phyloP scores from a whole-genome alignment of 331 rosid genomes.

The Cydonia oblonga region DNA sequence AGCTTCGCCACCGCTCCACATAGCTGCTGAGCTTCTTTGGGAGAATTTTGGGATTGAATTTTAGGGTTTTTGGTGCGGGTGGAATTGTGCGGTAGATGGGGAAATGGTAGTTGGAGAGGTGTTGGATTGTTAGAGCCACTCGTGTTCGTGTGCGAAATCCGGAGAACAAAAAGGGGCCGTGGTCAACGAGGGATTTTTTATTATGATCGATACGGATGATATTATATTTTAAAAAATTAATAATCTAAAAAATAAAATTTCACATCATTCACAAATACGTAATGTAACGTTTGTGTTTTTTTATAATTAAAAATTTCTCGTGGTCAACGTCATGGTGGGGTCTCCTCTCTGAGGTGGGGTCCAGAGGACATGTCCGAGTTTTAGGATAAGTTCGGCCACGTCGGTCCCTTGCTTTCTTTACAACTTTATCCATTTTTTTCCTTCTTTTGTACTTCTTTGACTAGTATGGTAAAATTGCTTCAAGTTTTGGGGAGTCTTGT shows the following conservation, averaged over 20 bases:
- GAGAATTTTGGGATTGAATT: background rate
- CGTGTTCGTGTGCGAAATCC: background rate
- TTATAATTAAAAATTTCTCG: too few relatives aligned
- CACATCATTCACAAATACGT: too few relatives aligned
- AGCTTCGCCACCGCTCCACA: constrained; percentile 29
- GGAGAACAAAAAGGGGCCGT: background rate
- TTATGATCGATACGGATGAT: too few relatives aligned
- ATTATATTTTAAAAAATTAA: too few relatives aligned
- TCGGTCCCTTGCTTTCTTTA: background rate
- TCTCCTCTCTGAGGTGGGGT: background rate
- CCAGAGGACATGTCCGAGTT: background rate
- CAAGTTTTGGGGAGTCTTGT: too few relatives aligned
- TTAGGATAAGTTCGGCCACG: background rate
- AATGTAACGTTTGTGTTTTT: too few relatives aligned
- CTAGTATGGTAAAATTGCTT: too few relatives aligned
- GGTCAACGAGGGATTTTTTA: too few relatives aligned
- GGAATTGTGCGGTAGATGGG: background rate
- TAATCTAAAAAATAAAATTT: too few relatives aligned
- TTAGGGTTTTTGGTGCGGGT: constrained; percentile 6
- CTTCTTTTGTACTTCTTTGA: too few relatives aligned
- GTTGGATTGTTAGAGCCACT: background rate
- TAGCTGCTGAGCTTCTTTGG: constrained; percentile 9
- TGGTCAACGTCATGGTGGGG: background rate
- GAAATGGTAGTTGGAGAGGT: background rate
- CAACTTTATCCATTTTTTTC: too few relatives aligned